These are phyloP conservation scores for Acanthamoeba triangularis DNA, from an alignment of 208 protist genomes.

Conservation along the genomic window DNA sequence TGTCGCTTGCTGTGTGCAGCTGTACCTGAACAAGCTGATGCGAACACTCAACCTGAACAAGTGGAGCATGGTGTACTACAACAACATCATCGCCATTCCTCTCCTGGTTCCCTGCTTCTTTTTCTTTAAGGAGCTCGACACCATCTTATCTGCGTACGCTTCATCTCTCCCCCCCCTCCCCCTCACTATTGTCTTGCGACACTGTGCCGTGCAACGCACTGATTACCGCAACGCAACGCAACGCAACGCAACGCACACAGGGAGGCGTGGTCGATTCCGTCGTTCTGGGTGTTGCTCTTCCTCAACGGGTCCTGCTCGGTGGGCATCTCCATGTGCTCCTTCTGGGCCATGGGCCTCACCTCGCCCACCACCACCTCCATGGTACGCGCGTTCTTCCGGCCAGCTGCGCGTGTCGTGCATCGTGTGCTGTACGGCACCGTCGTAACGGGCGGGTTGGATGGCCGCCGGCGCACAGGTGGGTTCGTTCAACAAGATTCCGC, in stretches of 20 bases:
- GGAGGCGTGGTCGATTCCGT: constrained; percentile 3
- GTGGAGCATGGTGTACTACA: constrained; percentile 50
- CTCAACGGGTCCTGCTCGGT: constrained; percentile 15
- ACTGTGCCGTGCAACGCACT: no score
- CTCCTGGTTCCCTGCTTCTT: constrained; percentile 26
- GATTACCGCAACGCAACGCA: neutral
- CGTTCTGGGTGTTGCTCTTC: constrained; percentile 17
- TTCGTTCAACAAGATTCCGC: constrained; percentile 68
- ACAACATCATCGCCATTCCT: constrained; percentile 44
- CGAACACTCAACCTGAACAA: neutral
- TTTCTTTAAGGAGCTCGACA: constrained; percentile 18
- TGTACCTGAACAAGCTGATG: constrained; percentile 59
- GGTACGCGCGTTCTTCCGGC: neutral
- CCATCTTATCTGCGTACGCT: neutral
- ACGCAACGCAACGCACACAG: neutral
- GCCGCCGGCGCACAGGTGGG: neutral
- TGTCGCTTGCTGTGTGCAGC: neutral
- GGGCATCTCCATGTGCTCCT: constrained; percentile 36
- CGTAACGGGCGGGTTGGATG: neutral
- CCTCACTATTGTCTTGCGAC: neutral
- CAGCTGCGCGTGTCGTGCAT: neutral
- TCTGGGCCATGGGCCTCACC: constrained; percentile 38
- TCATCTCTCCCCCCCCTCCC: neutral
- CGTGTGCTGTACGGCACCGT: neutral
- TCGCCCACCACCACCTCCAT: constrained; percentile 55